Evolutionary conservation across 306 rosid species (phyloP).

Genomic region (Vigna nakashimae): DNA sequence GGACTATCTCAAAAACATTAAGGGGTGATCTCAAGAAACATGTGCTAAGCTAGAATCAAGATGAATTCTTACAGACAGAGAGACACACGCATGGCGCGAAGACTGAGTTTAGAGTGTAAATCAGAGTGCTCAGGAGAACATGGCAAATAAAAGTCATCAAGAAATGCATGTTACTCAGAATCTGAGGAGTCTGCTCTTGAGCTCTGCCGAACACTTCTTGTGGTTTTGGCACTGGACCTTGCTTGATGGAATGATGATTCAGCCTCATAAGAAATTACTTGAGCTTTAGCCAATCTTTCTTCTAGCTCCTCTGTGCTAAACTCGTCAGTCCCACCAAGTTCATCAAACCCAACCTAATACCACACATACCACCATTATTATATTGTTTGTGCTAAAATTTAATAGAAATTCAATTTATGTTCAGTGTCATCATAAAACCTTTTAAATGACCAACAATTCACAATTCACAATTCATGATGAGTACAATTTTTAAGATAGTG

Average conservation of each 20-base stretch:
- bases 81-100: slow-evolving; percentile 12
- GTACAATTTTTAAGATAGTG: neutral
- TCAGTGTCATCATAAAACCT: neutral
- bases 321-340: slow-evolving; percentile 94
- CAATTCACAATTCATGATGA: neutral
- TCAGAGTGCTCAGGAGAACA: slow-evolving; percentile 23
- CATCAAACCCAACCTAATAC: slow-evolving; percentile 90
- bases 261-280: slow-evolving; percentile 81
- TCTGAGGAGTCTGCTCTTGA: slow-evolving; percentile 79
- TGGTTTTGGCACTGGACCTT: slow-evolving; percentile 58
- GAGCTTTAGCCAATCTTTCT: slow-evolving; percentile 88
- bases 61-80: slow-evolving; percentile 14
- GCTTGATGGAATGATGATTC: slow-evolving; percentile 72
- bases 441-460: neutral
- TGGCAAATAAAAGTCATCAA: slow-evolving; percentile 25
- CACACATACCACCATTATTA: slow-evolving; percentile 26
- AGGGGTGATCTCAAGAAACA: slow-evolving; percentile 27
- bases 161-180: slow-evolving; percentile 61
- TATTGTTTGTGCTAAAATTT: slow-evolving; percentile 20
- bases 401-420: neutral
- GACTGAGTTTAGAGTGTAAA: slow-evolving; percentile 14
- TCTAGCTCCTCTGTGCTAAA: slow-evolving; percentile 91
- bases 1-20: slow-evolving; percentile 7
- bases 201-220: slow-evolving; percentile 76
- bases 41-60: slow-evolving; percentile 19